Evolutionary conservation across 345 rosid species (phyloP), one percentile per base, ranked within the genome.

Genomic region (Eucalyptus cladocalyx): DNA sequence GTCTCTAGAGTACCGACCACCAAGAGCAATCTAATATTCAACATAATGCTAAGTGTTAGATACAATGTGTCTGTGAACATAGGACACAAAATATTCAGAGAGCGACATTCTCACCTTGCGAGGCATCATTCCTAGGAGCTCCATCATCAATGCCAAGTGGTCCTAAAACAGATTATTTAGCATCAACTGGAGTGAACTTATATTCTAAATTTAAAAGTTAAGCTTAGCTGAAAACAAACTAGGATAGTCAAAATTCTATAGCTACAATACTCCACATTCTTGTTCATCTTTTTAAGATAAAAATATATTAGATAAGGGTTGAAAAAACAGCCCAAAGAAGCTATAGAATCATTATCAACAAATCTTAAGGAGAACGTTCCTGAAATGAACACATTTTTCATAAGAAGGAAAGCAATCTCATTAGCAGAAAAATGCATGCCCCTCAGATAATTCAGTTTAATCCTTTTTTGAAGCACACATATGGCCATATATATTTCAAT

Each of bases 61-160:
- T 48, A 90, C 87, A 67, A 62, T 21, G 54, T 58, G 28, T 21
- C 11, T 14, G 6, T 47, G 53, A 67, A 49, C 88, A 88, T 42
- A 85, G 81, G 50, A 24, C 24, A 14, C 87, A n/a, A 81, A 88
- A 26, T 76, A 40, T 76, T 40, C 12, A 3, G 9, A 15, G n/a
- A 86, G 49, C 50, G 24, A 67, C 18, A 32, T 19, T 60, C 94
- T 92, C 90, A 95, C 97, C 97, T 95, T 95, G 88, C 97, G 97
- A 4, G 97, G 97, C 97, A 95, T 93, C 96, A 94, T 95, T 37
- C 97, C 97, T 13, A 95, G 94, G 91, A 95, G 96, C 92, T 95
- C 97, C 96, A 95, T 95, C 97, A 95, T 95, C 93, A 95, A 88
- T 67, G 96, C 96, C 85, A 95, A 91, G 89, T 95, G 97, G 81